These are phyloP conservation scores for Coelastrella sp. DNA, from an alignment of 139 green algal genomes.

Conservation along the genomic window DNA sequence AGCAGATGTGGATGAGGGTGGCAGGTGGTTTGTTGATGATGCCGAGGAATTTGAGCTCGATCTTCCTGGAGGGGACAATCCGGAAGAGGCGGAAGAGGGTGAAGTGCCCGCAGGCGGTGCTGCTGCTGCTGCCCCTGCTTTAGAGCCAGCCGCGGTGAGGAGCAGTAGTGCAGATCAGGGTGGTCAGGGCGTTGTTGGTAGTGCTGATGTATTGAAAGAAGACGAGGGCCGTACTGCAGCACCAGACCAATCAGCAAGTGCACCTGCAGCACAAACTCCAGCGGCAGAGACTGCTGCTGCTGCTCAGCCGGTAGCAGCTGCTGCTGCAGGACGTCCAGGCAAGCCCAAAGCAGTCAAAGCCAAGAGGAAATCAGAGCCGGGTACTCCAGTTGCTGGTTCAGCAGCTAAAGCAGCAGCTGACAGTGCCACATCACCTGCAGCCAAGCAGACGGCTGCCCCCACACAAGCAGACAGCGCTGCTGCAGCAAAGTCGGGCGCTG, in stretches of 20 bases:
- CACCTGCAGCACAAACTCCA: neutral
- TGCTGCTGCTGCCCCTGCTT: no score
- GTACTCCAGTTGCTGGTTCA: neutral
- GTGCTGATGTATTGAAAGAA: neutral
- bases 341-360: neutral
- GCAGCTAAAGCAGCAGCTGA: neutral
- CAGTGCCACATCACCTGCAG: neutral
- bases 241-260: neutral
- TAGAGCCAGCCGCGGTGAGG: no score
- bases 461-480: neutral
- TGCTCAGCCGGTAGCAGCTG: neutral
- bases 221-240: neutral
- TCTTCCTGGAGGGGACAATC: neutral
- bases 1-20: neutral
- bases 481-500: neutral
- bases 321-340: neutral
- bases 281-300: neutral
- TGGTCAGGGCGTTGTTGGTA: neutral
- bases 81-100: slow-evolving; percentile 11
- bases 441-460: neutral
- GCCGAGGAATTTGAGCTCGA: neutral
- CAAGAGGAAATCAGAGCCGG: slow-evolving; percentile 1
- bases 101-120: neutral
- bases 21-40: neutral
- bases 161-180: no score